phyloP scores from a whole-genome alignment of 805 yeast species.

The Crinitomyces ghanaensis region DNA sequence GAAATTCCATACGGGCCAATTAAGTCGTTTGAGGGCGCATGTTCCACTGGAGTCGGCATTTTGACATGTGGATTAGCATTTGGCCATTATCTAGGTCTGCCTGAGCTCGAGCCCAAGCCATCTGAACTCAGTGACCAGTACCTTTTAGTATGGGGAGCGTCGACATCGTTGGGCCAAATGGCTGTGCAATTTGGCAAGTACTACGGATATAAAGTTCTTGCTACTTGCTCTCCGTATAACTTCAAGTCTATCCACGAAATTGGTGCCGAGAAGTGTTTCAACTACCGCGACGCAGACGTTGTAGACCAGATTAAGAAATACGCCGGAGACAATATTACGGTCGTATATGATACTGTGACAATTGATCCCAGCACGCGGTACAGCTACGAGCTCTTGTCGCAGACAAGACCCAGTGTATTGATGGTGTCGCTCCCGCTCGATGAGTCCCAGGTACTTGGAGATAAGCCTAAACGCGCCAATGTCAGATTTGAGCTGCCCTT shows the following conservation, averaged over 20 bases:
- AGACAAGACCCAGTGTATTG: constrained; percentile 6
- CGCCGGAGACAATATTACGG: constrained; percentile 15
- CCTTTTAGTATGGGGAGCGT: constrained; percentile 33
- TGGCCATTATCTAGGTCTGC: constrained; percentile 20
- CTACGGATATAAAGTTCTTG: constrained; percentile 35
- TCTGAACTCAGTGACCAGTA: constrained; percentile 19
- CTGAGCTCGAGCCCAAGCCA: constrained; percentile 24
- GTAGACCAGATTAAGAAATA: constrained; percentile 30
- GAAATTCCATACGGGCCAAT: constrained; percentile 30
- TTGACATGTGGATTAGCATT: constrained; percentile 37
- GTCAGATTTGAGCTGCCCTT: constrained; percentile 7
- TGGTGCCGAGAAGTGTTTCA: constrained; percentile 45
- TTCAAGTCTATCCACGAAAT: constrained; percentile 29
- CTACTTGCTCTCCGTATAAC: constrained; percentile 41
- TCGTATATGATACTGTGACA: constrained; percentile 20
- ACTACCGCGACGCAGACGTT: constrained; percentile 33
- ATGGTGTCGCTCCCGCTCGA: constrained; percentile 4
- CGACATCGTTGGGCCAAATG: constrained; percentile 46
- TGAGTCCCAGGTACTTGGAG: constrained; percentile 2
- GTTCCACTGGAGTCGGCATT: constrained; percentile 43
- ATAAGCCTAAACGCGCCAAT: constrained; percentile 4
- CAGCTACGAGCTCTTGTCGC: constrained; percentile 10
- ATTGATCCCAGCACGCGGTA: constrained; percentile 9
- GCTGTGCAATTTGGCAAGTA: constrained; percentile 50
- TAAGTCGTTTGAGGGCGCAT: constrained; percentile 51